phyloP scores from a whole-genome alignment of 1,284 basidiomycete species.

The Tilletia setariae region DNA sequence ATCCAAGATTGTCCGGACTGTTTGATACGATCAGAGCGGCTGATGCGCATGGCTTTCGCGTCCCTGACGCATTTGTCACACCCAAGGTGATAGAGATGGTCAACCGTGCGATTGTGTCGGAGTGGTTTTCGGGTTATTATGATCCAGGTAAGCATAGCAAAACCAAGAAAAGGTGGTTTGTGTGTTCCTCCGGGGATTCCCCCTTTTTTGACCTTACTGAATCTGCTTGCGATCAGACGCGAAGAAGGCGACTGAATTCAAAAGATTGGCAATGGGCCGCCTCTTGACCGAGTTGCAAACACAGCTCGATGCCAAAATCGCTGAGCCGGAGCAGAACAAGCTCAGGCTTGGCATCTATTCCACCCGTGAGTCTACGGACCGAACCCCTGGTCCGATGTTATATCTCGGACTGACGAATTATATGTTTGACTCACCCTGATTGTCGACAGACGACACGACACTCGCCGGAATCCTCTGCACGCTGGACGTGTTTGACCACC shows the following conservation, averaged over 20 bases:
- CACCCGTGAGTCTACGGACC: constrained; percentile 21
- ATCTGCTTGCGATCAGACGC: constrained; percentile 22
- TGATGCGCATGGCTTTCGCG: constrained; percentile 65
- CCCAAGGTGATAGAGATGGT: constrained; percentile 46
- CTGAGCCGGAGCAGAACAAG: constrained; percentile 28
- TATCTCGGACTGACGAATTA: no score
- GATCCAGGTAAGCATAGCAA: constrained; percentile 11
- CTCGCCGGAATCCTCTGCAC: constrained; percentile 68
- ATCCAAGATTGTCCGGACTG: constrained; percentile 73
- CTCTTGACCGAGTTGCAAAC: constrained; percentile 65
- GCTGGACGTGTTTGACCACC: constrained; percentile 72
- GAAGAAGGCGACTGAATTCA: constrained; percentile 63
- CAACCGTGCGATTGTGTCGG: constrained; percentile 71
- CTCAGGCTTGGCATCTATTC: constrained; percentile 58
- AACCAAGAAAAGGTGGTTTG: no score
- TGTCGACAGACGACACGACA: constrained; percentile 64
- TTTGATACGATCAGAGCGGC: constrained; percentile 67
- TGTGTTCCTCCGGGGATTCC: no score
- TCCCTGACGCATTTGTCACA: constrained; percentile 33
- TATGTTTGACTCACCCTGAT: no score
- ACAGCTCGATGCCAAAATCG: constrained; percentile 60
- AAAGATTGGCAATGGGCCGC: constrained; percentile 72
- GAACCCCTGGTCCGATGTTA: no score
- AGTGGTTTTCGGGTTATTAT: constrained; percentile 70
- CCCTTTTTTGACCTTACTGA: no score